Evolutionary conservation across 1,284 basidiomycete species (phyloP), one percentile per base, ranked within the genome.

Genomic region (Rhodotorula sp.): DNA sequence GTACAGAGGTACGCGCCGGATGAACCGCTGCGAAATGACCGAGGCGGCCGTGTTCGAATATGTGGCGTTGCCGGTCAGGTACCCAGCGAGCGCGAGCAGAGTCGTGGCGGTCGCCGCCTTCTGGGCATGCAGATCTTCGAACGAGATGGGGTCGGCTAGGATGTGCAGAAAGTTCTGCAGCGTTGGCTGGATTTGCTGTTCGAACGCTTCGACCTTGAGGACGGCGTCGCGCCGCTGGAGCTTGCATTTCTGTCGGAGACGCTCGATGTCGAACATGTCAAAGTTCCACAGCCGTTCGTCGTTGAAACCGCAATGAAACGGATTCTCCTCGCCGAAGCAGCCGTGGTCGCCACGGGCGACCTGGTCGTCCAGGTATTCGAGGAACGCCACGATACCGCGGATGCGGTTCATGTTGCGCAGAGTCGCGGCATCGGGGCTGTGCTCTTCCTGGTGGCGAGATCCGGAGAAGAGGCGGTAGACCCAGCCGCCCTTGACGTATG

Each of bases 401-500:
- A 80, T 80, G 21, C 80, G 77, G 61, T 78, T 80, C 60, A 76
- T 73, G 67, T 77, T 77, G 39, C 80, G 68, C 43, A 78, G 70
- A 26, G 73, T 74, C 57, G 72, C 75, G n/a, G 80, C 78, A 64
- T 76, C 68, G 15, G 68, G 66, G 58, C 64, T 75, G 57, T 71
- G 72, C 60, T 74, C 66, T 70, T 80, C 80, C 68, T 80, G 79
- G 48, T 68, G 74, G 62, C 69, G 70, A 64, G 78, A 68, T 10
- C 80, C 80, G 12, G 78, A 78, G 71, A 80, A 80, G 12, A 80
- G 71, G 39, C 80, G 77, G 68, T 79, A 77, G 18, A 80, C 79
- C 80, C 80, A 80, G 31, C 79, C 79, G 8, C 78, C 79, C 54
- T 78, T 75, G 62, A 76, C 68, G 62, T 71, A 80, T 20, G 77